A percentile compares a stretch with the other conserved stretches of the same genome.
Evolutionary conservation across 2,329 filamentous ascomycete genomes (phyloP).

Genomic region (Nannizzia gypsea): DNA sequence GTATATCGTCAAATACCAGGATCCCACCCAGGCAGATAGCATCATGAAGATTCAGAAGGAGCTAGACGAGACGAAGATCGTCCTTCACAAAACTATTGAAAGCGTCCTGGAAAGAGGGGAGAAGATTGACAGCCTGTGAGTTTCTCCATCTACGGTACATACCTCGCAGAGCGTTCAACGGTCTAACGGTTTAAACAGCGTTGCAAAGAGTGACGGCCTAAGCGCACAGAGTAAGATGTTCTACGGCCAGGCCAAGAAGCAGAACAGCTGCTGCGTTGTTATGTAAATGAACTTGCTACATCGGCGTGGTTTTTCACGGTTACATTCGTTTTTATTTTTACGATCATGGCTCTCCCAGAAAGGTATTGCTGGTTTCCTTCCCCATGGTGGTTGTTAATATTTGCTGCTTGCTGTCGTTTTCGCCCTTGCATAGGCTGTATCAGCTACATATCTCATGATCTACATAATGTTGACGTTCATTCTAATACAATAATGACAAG

Average conservation of each 20-base stretch:
- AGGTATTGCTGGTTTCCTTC: background rate
- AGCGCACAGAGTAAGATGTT: slow-evolving; percentile 96
- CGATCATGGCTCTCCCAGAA: background rate
- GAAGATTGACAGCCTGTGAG: slow-evolving; percentile 74
- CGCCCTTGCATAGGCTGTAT: background rate
- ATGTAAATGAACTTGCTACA: slow-evolving; percentile 30
- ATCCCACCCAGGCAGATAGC: slow-evolving; percentile 77
- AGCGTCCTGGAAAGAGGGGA: slow-evolving; percentile 67
- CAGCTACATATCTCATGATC: background rate
- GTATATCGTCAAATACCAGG: slow-evolving; percentile 69
- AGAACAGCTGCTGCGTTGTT: slow-evolving; percentile 48
- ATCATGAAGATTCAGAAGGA: slow-evolving; percentile 95
- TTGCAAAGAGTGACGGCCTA: slow-evolving; percentile 83
- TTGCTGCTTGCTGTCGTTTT: background rate
- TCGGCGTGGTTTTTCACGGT: background rate
- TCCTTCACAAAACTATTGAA: slow-evolving; percentile 84
- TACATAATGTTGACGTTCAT: background rate
- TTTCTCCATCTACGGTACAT: background rate
- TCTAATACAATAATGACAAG: background rate
- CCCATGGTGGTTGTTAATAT: background rate
- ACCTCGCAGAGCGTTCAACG: background rate
- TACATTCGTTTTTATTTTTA: background rate
- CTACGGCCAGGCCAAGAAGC: slow-evolving; percentile 60
- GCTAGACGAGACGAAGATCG: slow-evolving; percentile 93
- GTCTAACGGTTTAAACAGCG: slow-evolving; percentile 25